Conservation (phyloP, 179 eudicot genomes). For the Nepenthes alata region DNA sequence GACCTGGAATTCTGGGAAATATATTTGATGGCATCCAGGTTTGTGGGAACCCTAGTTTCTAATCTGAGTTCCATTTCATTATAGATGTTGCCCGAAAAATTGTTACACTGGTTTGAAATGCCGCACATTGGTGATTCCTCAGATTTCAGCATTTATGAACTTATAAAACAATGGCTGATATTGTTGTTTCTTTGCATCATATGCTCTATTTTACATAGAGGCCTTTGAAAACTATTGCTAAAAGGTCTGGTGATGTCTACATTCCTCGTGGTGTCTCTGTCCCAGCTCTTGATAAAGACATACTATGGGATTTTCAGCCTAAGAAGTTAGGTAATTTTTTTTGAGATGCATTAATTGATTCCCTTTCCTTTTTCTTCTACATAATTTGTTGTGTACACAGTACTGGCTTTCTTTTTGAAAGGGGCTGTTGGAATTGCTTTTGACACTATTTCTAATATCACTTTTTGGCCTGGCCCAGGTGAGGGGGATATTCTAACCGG, state of each 20-base stretch:
- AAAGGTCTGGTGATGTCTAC: slow-evolving; percentile 83
- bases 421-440: background rate
- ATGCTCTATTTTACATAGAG: slow-evolving; percentile 40
- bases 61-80: background rate
- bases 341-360: background rate
- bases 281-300: slow-evolving; percentile 87
- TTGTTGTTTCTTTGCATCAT: slow-evolving; percentile 1
- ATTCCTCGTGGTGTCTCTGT: slow-evolving; percentile 99
- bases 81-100: background rate
- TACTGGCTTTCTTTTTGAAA: background rate
- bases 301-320: slow-evolving; percentile 95
- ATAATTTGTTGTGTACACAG: background rate
- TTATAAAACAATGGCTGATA: background rate
- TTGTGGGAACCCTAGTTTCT: slow-evolving; percentile 4
- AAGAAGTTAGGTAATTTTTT: slow-evolving; percentile 54
- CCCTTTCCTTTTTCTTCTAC: background rate
- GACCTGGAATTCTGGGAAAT: slow-evolving; percentile 94
- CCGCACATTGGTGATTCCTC: background rate
- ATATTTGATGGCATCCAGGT: slow-evolving; percentile 99
- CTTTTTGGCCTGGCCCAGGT: slow-evolving; percentile 30
- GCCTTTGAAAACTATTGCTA: slow-evolving; percentile 91
- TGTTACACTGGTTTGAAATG: background rate
- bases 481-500: slow-evolving; percentile 92
- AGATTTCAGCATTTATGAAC: too few relatives aligned
- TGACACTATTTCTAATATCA: background rate